Base-by-base conservation (phyloP, 2,329 filamentous ascomycete genomes). In the Verticillium zaregamsianum region DNA sequence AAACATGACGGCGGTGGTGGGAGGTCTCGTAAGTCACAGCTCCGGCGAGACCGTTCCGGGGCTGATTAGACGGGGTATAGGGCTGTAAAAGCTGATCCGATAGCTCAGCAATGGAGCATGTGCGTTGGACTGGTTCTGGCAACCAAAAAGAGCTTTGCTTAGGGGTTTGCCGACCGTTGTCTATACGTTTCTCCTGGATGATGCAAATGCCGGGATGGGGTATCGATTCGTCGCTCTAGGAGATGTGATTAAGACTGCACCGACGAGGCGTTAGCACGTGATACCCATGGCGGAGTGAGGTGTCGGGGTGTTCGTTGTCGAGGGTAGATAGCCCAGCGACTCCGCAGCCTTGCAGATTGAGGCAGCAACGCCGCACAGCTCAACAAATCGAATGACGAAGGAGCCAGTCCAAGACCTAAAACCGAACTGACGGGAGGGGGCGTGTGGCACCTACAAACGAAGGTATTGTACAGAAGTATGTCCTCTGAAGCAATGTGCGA, bases 1-100 rank as follows among this genome's bases (percentile, higher is more conserved):
- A 80, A 99, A 99, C 95, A 99, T 99, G 82, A 78, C 94, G 88
- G 73, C 74, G 71, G 70, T 40, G 60, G 45, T 23, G 45, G 8
- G 7, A 4, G 45, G 45, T 23, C 45, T 49, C 45, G 45, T 25
- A 7, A n/a, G 20, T 49, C 45, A 49, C 45, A 49, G 45, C 45
- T 49, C 45, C 45, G 45, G 45, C 45, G 45, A 49, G n/a, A 49
- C 45, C 45, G 45, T 25, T 23, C 20, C 45, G 45, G 45, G 45
- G 20, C 45, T 49, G 45, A 12, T 5, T 25, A 14, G 45, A 49
- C n/a, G 45, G n/a, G 20, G 20, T 49, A 25, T 49, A 49, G 6
- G 8, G 45, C 20, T 49, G 20, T 25, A 1, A 23, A 7, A 9
- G 12, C 8, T 14, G 45, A 23, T 49, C 20, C 45, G 20, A 25